Evolutionary conservation across 2,329 filamentous ascomycete genomes (phyloP), one percentile per base, ranked within the genome.

Genomic region (Diaporthe capsici): DNA sequence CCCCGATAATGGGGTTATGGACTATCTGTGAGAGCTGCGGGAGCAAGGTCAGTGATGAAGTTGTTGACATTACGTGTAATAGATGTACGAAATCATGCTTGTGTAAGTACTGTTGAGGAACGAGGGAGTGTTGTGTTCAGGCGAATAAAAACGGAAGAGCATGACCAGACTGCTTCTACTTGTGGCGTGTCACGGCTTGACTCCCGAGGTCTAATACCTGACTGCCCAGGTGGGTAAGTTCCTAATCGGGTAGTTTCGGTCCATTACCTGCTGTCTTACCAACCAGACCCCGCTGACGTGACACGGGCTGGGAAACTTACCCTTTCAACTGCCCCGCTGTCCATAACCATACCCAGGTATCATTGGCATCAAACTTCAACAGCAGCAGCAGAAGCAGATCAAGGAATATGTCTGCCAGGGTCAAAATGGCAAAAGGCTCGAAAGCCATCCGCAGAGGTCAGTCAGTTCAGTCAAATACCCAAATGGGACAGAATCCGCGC

Each of bases 361-460:
- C 55, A 37, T 37, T n/a, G 47, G 28, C 39, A 31, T 22, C 39
- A 22, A 22, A 31, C 25, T 31, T 20, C n/a, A 44, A 13, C 34
- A 25, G 20, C 31, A 20, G 51, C 55, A 28, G 34, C 37, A 44
- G 39, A 39, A 31, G 9, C 60, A 65, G 39, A 17, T 34, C 39
- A 47, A 17, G 6, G 4, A 55, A 47, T 44, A 65, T 65, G 60
- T 65, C 60, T 13, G 39, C n/a, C 60, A 65, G 60, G 60, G 4
- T 47, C 25, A 65, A 22, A 22, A 25, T 47, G 39, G 60, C 60
- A 20, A 65, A 25, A 47, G 60, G 39, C 25, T 65, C 60, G 15
- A 65, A 31, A 44, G 60, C 60, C 60, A 65, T 65, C 39, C 60
- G 60, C 39, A 65, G 39, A 65, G 60, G 60, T 65, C 25, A 47